Percentiles rank a stretch among this genome's conserved stretches.
phyloP scores from a whole-genome alignment of 129 eudicot species.

The Apium graveolens region DNA sequence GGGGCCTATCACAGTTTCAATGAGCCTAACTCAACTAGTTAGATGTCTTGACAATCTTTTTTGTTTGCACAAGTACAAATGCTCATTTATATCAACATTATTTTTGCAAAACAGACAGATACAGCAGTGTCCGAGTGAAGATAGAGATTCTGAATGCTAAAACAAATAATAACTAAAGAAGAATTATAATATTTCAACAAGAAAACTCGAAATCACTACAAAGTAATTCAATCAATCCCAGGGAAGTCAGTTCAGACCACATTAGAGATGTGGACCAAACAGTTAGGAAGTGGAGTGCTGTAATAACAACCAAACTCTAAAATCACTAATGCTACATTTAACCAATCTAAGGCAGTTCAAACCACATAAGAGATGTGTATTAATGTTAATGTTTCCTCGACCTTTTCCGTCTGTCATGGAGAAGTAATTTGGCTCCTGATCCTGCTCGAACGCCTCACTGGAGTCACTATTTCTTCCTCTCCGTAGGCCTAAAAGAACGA shows the following conservation, averaged over 20 bases:
- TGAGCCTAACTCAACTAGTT: too few species aligned
- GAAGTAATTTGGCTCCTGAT: slow-evolving; percentile 49
- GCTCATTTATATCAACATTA: too few species aligned
- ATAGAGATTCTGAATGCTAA: neutral
- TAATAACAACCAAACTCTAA: neutral
- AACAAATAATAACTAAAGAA: neutral
- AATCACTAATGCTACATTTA: neutral
- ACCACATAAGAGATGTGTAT: slow-evolving; percentile 5
- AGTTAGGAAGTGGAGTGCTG: neutral
- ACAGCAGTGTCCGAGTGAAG: too few species aligned
- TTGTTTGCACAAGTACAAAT: too few species aligned
- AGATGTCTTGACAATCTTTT: too few species aligned
- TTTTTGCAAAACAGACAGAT: too few species aligned
- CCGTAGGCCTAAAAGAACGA: slow-evolving; percentile 33
- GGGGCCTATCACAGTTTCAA: too few species aligned
- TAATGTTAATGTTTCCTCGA: neutral
- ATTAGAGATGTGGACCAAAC: neutral
- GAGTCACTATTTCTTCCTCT: slow-evolving; percentile 77
- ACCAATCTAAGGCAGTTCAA: slow-evolving; percentile 21
- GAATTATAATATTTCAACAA: too few species aligned
- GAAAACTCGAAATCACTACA: neutral
- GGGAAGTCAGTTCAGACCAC: neutral
- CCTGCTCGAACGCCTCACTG: slow-evolving; percentile 90
- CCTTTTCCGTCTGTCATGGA: slow-evolving; percentile 23
- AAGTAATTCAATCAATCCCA: neutral